Percentiles rank a stretch among this genome's conserved stretches.
These are phyloP conservation scores for Oxyria digyna DNA, from an alignment of 148 eudicot genomes.

Conservation along the genomic window DNA sequence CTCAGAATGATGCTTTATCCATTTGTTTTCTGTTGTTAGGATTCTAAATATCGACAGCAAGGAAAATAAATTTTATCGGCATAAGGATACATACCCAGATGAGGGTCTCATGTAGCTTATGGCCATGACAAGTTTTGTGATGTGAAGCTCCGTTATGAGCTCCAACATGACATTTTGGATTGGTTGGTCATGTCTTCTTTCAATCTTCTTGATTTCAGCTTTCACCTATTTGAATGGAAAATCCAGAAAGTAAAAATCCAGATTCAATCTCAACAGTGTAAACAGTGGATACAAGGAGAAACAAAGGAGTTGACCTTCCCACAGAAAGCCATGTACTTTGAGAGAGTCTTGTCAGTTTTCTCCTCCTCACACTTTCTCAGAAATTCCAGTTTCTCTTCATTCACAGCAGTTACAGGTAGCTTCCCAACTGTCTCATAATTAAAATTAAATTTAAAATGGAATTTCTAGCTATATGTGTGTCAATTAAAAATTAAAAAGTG, in stretches of 20 bases:
- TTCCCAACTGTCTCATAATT: conserved; percentile 44
- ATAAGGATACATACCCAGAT: conserved; percentile 28
- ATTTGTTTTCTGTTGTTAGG: no score
- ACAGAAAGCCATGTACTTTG: conserved; percentile 39
- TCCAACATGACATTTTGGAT: conserved; percentile 35
- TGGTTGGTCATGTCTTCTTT: conserved; percentile 38
- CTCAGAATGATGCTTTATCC: no score
- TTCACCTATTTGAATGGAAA: conserved; percentile 30
- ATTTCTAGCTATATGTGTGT: background rate
- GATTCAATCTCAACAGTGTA: background rate
- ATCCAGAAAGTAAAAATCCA: background rate
- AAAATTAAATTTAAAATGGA: background rate
- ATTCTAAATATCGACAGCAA: background rate
- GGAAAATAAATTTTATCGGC: background rate
- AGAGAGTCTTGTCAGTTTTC: conserved; percentile 36
- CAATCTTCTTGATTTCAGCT: conserved; percentile 37
- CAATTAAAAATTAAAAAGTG: no score
- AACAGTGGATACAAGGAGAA: background rate
- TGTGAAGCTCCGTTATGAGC: conserved; percentile 25
- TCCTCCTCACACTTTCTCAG: conserved; percentile 45
- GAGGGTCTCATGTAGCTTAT: conserved; percentile 43
- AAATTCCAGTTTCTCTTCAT: conserved; percentile 38
- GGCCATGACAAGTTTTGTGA: conserved; percentile 61
- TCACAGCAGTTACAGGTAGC: conserved; percentile 50
- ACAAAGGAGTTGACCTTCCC: conserved; percentile 32